Percentiles rank a stretch among this genome's conserved stretches.
These are phyloP conservation scores for Phytophthora citrophthora DNA, from an alignment of 352 stramenopile genomes.

Conservation along the genomic window DNA sequence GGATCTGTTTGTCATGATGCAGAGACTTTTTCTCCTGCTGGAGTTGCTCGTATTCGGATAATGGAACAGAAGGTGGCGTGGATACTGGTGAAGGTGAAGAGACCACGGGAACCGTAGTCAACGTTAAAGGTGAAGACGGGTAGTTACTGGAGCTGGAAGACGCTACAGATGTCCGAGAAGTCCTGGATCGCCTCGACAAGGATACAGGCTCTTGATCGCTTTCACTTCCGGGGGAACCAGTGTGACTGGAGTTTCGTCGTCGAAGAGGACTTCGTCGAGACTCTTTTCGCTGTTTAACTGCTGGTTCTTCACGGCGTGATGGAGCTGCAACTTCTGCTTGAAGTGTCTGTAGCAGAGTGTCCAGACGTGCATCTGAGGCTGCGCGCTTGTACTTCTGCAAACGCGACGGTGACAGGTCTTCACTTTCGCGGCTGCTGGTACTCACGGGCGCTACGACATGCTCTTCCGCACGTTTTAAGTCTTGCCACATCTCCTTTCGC, in stretches of 20 bases:
- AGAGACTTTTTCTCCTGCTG: constrained; percentile 41
- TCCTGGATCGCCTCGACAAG: constrained; percentile 8
- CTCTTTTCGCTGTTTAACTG: constrained; percentile 26
- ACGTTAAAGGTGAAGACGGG: constrained; percentile 10
- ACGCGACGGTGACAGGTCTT: constrained; percentile 18
- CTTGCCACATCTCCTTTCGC: constrained; percentile 78
- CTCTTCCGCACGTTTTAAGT: constrained; percentile 72
- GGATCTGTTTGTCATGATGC: constrained; percentile 36
- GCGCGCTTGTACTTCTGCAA: constrained; percentile 26
- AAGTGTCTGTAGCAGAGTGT: constrained; percentile 39
- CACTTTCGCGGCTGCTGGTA: constrained; percentile 8
- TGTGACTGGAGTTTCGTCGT: constrained; percentile 20
- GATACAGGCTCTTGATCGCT: constrained; percentile 8
- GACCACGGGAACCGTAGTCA: constrained; percentile 11
- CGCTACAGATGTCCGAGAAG: constrained; percentile 14
- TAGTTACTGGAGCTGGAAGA: constrained; percentile 9
- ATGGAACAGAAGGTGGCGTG: constrained; percentile 14
- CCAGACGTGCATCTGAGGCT: constrained; percentile 33
- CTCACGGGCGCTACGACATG: constrained; percentile 32
- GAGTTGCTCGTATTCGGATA: constrained; percentile 45
- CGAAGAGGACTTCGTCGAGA: constrained; percentile 14
- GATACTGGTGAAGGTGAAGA: neutral
- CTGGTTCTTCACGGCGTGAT: constrained; percentile 4
- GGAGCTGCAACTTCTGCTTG: constrained; percentile 28
- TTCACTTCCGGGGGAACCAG: constrained; percentile 14